Evolutionary conservation across 208 protist genomes (phyloP).

Genomic region (Blastocrithidia nonstop): DNA sequence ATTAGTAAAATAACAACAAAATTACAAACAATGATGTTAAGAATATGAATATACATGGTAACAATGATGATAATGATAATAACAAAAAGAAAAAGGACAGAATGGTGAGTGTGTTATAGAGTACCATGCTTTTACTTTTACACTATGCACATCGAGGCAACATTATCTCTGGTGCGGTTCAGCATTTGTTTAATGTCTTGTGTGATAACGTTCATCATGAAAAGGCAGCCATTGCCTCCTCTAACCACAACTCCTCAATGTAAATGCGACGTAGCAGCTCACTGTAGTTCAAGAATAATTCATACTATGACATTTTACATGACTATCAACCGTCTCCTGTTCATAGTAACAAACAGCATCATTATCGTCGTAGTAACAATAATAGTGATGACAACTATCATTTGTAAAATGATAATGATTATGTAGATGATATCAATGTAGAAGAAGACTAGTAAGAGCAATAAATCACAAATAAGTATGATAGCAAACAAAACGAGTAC

Average conservation of each 20-base stretch:
- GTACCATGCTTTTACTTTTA: constrained; percentile 21
- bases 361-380: background rate
- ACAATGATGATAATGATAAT: constrained; percentile 6
- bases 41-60: constrained; percentile 7
- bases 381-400: background rate
- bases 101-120: constrained; percentile 10
- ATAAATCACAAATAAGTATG: background rate
- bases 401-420: no score
- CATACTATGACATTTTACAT: constrained; percentile 4
- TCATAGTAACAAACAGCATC: background rate
- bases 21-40: constrained; percentile 2
- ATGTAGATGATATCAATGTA: no score
- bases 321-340: background rate
- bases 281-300: constrained; percentile 1
- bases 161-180: constrained; percentile 27
- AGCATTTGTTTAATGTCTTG: constrained; percentile 23
- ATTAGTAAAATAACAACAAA: background rate
- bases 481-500: background rate
- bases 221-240: constrained; percentile 10
- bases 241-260: no score
- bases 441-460: no score
- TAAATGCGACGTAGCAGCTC: background rate
- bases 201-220: constrained; percentile 28
- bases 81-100: constrained; percentile 8
- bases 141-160: constrained; percentile 23